A percentile compares a stretch with the other conserved stretches of the same genome.
These are phyloP conservation scores for Epicoccum sorghinum DNA, from an alignment of 2,329 filamentous ascomycete species.

Conservation along the genomic window DNA sequence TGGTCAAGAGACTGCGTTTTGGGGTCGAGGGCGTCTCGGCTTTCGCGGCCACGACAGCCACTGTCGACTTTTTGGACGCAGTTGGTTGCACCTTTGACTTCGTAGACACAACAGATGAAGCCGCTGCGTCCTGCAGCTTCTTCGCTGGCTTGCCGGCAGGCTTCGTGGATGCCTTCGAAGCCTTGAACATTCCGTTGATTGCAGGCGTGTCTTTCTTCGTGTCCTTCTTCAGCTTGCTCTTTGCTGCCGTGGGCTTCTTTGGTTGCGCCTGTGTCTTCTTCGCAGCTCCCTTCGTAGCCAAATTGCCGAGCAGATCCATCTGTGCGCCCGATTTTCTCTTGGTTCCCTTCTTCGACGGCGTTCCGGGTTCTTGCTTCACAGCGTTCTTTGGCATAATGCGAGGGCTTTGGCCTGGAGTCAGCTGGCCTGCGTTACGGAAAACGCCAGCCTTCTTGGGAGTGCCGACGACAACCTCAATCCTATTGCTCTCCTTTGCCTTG, in stretches of 20 bases:
- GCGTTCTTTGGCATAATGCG: conserved; percentile 34
- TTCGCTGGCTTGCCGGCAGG: conserved; percentile 20
- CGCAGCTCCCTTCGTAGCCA: conserved; percentile 28
- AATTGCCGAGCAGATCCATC: conserved; percentile 28
- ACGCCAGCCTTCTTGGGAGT: conserved; percentile 40
- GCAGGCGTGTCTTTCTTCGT: conserved; percentile 27
- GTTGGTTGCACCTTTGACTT: conserved; percentile 8
- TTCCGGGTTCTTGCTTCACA: conserved; percentile 33
- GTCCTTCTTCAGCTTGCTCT: conserved; percentile 36
- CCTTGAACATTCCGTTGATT: conserved; percentile 41
- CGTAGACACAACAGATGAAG: neutral
- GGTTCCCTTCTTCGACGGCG: conserved; percentile 41
- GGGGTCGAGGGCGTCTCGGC: conserved; percentile 29
- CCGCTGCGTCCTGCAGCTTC: conserved; percentile 7
- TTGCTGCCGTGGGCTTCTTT: conserved; percentile 37
- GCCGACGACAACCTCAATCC: conserved; percentile 40
- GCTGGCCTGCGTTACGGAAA: conserved; percentile 39
- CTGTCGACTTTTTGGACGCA: conserved; percentile 20
- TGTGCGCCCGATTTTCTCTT: conserved; percentile 40
- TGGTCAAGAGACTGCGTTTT: conserved; percentile 27
- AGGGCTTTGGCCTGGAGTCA: conserved; percentile 46
- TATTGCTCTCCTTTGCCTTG: conserved; percentile 40
- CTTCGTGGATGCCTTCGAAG: conserved; percentile 32
- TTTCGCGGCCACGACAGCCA: conserved; percentile 17
- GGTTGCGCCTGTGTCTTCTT: conserved; percentile 34